phyloP scores from a whole-genome alignment of 2,329 filamentous ascomycete species.

The Hymenoscyphus salicellus region DNA sequence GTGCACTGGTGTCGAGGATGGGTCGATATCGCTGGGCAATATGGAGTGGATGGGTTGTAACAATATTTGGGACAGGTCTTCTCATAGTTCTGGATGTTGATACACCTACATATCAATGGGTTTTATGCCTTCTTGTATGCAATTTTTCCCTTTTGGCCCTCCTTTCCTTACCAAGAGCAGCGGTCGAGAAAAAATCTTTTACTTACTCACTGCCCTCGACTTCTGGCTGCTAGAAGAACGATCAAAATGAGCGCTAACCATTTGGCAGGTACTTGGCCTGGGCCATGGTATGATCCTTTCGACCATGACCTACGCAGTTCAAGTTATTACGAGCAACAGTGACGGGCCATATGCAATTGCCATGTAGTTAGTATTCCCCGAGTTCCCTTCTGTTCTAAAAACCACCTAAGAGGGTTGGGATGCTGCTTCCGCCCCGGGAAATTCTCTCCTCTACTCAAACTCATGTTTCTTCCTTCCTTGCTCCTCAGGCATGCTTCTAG shows the following conservation, averaged over 20 bases:
- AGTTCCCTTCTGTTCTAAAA: no score
- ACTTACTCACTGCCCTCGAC: no score
- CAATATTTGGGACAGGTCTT: slow-evolving; percentile 56
- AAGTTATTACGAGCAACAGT: background rate
- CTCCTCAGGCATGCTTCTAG: no score
- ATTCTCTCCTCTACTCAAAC: no score
- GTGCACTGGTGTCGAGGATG: slow-evolving; percentile 52
- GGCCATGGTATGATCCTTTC: background rate
- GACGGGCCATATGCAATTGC: background rate
- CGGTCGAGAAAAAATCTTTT: no score
- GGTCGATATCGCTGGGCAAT: slow-evolving; percentile 51
- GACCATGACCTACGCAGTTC: background rate
- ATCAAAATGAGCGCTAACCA: no score
- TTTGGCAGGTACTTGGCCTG: background rate
- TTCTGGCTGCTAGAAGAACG: no score
- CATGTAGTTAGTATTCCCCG: background rate
- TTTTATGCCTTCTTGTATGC: background rate
- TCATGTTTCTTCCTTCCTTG: no score
- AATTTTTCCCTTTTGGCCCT: no score
- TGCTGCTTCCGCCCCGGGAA: no score
- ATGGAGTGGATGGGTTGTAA: slow-evolving; percentile 58
- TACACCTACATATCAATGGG: background rate
- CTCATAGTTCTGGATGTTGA: slow-evolving; percentile 33
- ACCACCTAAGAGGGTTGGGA: no score
- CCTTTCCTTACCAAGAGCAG: no score